Evolutionary conservation across 2,329 filamentous ascomycete species (phyloP).

Genomic region (Nemania abortiva): DNA sequence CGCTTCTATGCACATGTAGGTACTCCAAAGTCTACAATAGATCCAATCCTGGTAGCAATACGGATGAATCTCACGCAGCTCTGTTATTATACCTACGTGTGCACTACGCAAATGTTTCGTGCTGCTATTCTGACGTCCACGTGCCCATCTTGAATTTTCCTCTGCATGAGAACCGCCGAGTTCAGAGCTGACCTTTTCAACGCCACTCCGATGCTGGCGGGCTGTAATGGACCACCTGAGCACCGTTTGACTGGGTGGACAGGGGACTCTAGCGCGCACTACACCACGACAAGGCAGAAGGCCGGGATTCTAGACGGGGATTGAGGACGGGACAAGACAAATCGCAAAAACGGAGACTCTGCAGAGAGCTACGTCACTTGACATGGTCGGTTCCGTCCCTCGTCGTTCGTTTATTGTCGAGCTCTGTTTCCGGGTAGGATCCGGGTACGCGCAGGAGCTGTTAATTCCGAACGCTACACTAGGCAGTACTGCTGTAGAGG

Average conservation of each 20-base stretch:
- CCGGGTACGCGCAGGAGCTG: neutral
- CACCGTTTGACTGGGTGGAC: conserved; percentile 20
- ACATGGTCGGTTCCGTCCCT: conserved; percentile 6
- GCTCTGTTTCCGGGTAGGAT: neutral
- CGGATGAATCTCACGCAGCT: neutral
- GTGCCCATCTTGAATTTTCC: neutral
- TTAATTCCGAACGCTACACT: conserved; percentile 1
- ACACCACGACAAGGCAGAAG: neutral
- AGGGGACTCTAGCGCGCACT: neutral
- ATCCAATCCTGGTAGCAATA: neutral
- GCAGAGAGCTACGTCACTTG: conserved; percentile 27
- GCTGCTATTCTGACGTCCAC: neutral
- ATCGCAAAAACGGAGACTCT: neutral
- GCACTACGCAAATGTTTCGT: neutral
- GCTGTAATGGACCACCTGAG: conserved; percentile 10
- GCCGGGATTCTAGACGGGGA: neutral
- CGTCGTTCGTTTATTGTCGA: neutral
- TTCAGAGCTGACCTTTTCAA: conserved; percentile 8
- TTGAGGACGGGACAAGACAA: neutral
- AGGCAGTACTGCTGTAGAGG: neutral
- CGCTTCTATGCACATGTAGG: no score
- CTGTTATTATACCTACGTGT: neutral
- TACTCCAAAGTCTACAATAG: neutral
- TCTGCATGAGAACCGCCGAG: conserved; percentile 2
- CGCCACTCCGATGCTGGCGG: conserved; percentile 1